phyloP scores from a whole-genome alignment of 1,284 basidiomycete genomes.

The Macrocybe sp. region DNA sequence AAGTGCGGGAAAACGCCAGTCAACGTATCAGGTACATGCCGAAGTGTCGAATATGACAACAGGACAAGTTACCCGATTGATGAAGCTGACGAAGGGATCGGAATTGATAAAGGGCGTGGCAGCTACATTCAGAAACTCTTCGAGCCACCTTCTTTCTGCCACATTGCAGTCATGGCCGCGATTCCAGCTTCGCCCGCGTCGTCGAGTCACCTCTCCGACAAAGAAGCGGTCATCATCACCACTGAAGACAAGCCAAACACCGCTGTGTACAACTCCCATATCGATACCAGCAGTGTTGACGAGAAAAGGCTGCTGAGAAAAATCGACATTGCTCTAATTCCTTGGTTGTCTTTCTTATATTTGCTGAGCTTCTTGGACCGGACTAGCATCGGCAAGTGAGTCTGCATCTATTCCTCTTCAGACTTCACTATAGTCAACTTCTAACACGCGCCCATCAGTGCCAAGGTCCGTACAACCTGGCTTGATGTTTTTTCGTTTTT shows the following conservation, averaged over 20 bases:
- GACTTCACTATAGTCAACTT: neutral
- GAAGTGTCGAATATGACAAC: too few relatives aligned
- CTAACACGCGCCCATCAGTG: slow-evolving; percentile 8
- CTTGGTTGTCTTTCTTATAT: slow-evolving; percentile 71
- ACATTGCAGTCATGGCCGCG: too few relatives aligned
- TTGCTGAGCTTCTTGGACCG: slow-evolving; percentile 74
- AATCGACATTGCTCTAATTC: slow-evolving; percentile 58
- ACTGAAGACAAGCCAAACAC: slow-evolving; percentile 10
- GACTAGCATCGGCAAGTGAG: slow-evolving; percentile 74
- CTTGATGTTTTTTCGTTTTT: neutral
- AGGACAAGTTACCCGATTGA: too few relatives aligned
- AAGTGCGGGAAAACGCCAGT: too few relatives aligned
- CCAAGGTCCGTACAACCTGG: slow-evolving; percentile 12
- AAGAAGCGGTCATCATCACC: slow-evolving; percentile 21
- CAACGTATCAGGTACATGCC: too few relatives aligned
- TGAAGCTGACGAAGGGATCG: too few relatives aligned
- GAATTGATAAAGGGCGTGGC: too few relatives aligned
- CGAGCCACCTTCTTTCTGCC: too few relatives aligned
- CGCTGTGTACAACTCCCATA: slow-evolving; percentile 41
- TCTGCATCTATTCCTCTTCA: slow-evolving; percentile 4
- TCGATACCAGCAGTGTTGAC: slow-evolving; percentile 53
- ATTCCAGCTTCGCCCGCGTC: slow-evolving; percentile 1
- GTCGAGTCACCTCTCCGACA: slow-evolving; percentile 11
- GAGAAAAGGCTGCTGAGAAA: slow-evolving; percentile 62
- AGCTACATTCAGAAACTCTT: too few relatives aligned